phyloP scores from a whole-genome alignment of 306 rosid species.

The Malus orientalis region DNA sequence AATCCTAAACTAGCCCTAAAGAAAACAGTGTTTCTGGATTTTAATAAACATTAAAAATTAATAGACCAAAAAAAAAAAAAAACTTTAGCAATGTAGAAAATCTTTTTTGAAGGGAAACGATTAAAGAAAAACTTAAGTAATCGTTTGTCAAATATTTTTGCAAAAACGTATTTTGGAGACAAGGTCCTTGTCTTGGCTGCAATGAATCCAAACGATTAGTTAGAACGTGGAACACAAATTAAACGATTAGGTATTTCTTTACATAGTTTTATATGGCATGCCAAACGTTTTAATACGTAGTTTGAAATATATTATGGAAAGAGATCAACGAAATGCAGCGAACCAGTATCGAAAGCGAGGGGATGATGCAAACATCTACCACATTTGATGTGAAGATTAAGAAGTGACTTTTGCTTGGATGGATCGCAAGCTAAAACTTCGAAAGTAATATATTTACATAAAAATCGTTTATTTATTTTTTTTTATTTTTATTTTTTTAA shows the following conservation, averaged over 20 bases:
- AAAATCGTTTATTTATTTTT: not conserved
- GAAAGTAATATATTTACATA: conserved; percentile 44
- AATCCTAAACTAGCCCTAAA: too few relatives aligned
- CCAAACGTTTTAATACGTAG: conserved; percentile 26
- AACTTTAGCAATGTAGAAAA: too few relatives aligned
- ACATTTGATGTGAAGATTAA: conserved; percentile 51
- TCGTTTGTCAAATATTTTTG: not conserved
- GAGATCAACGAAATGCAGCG: conserved; percentile 3
- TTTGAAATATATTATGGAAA: not conserved
- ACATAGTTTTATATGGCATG: not conserved
- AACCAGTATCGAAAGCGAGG: conserved; percentile 24
- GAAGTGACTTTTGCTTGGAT: conserved; percentile 86
- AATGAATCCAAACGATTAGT: conserved; percentile 16
- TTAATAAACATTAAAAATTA: too few relatives aligned
- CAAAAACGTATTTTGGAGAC: conserved; percentile 15
- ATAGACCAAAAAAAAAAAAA: too few relatives aligned
- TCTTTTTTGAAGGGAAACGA: too few relatives aligned
- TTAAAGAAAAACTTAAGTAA: not conserved
- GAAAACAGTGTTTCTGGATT: too few relatives aligned
- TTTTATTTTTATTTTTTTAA: conserved; percentile 6
- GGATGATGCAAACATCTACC: conserved; percentile 72
- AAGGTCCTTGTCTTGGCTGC: conserved; percentile 16
- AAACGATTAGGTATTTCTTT: not conserved
- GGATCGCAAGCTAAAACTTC: conserved; percentile 88
- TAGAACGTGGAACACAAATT: conserved; percentile 10